Conservation (phyloP, 805 yeast species). For the Cephaloascus fragrans region DNA sequence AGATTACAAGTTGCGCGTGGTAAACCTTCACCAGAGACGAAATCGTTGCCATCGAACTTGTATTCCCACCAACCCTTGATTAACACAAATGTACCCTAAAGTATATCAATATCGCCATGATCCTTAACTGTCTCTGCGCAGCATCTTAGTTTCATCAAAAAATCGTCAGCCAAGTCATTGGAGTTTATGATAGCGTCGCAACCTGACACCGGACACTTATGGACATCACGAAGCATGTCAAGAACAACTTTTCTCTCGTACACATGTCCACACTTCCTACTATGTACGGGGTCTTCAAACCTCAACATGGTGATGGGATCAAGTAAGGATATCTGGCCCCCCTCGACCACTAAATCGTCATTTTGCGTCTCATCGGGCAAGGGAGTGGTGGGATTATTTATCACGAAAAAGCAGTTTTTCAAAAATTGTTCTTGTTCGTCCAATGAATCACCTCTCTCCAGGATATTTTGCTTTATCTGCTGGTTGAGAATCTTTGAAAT, state of each 20-base stretch:
- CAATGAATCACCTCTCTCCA: constrained; percentile 4
- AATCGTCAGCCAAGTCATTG: constrained; percentile 34
- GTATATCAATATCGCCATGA: constrained; percentile 1
- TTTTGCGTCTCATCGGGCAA: constrained; percentile 42
- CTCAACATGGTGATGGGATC: constrained; percentile 56
- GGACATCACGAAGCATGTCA: constrained; percentile 14
- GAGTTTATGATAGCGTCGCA: constrained; percentile 28
- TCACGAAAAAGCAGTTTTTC: constrained; percentile 35
- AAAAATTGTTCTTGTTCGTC: constrained; percentile 15
- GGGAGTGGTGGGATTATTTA: constrained; percentile 52
- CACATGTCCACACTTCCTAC: constrained; percentile 49
- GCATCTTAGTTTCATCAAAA: constrained; percentile 47
- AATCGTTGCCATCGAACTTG: too few relatives aligned
- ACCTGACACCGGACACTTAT: constrained; percentile 52
- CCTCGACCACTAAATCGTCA: constrained; percentile 57
- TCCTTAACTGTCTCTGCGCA: constrained; percentile 16
- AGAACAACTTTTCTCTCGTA: constrained; percentile 41
- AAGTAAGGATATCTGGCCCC: constrained; percentile 57
- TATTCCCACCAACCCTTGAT: too few relatives aligned
- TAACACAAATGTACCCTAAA: constrained; percentile 1
- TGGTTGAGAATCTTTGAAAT: background rate
- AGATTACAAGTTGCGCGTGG: too few relatives aligned
- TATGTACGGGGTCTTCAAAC: constrained; percentile 46
- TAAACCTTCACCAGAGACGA: too few relatives aligned
- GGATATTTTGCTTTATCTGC: constrained; percentile 7